phyloP scores from a whole-genome alignment of 1,139 yeast genomes.

The Sugiyamaella novakii region DNA sequence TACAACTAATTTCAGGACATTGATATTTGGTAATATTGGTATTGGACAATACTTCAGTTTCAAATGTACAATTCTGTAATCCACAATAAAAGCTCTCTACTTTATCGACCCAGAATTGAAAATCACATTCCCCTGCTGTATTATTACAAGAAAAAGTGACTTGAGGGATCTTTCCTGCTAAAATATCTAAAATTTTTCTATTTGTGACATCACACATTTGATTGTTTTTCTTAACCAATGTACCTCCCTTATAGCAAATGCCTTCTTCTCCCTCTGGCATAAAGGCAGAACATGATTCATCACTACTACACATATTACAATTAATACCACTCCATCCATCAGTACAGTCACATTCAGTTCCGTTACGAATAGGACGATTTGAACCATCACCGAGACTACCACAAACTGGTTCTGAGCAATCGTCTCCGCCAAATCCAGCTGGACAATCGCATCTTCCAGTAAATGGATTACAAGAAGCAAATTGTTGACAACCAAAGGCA shows the following conservation, averaged over 20 bases:
- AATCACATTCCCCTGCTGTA: conserved; percentile 67
- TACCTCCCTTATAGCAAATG: conserved; percentile 88
- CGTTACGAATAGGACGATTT: conserved; percentile 64
- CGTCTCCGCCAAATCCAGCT: conserved; percentile 91
- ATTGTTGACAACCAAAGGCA: conserved; percentile 86
- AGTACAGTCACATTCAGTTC: conserved; percentile 65
- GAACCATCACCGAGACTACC: conserved; percentile 71
- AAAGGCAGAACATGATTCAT: conserved; percentile 76
- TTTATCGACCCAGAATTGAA: conserved; percentile 95
- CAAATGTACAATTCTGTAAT: conserved; percentile 66
- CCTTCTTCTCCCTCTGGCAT: conserved; percentile 89
- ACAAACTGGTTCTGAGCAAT: conserved; percentile 87
- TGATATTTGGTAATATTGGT: conserved; percentile 72
- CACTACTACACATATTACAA: conserved; percentile 76
- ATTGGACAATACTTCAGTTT: conserved; percentile 54
- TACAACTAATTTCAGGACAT: conserved; percentile 76
- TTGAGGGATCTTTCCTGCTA: conserved; percentile 82
- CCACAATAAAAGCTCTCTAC: conserved; percentile 90
- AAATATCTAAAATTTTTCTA: conserved; percentile 74
- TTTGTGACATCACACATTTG: conserved; percentile 95
- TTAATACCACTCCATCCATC: conserved; percentile 94
- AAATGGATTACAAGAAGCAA: conserved; percentile 78
- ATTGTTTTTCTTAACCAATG: conserved; percentile 74
- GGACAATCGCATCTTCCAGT: conserved; percentile 93
- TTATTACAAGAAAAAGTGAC: conserved; percentile 88